These are phyloP conservation scores for Chlorella sp. DNA, from an alignment of 139 green algal genomes.

Conservation along the genomic window DNA sequence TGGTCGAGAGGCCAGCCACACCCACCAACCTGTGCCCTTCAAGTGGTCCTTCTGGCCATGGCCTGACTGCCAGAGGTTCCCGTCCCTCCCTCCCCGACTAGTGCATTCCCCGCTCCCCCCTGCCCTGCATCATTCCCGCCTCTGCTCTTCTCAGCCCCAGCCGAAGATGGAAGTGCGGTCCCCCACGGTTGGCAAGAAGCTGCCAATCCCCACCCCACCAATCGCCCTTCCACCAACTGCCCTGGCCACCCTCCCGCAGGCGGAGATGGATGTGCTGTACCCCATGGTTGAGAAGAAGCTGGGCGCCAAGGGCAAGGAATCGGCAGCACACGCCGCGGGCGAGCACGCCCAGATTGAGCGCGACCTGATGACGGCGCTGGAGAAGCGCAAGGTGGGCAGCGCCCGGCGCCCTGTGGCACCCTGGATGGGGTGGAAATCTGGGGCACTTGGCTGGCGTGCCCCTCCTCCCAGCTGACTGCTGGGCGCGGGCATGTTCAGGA, in stretches of 20 bases:
- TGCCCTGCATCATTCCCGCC: too few species aligned
- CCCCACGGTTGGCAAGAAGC: too few species aligned
- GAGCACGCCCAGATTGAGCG: constrained; percentile 31
- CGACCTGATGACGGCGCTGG: constrained; percentile 29
- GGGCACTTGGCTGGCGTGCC: too few species aligned
- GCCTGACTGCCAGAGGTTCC: too few species aligned
- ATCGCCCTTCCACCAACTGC: neutral
- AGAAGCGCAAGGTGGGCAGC: constrained; percentile 31
- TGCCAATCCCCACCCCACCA: neutral
- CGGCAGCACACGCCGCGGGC: neutral
- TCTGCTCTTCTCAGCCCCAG: too few species aligned
- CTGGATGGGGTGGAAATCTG: neutral
- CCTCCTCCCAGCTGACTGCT: too few species aligned
- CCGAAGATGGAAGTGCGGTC: too few species aligned
- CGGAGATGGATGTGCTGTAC: constrained; percentile 37
- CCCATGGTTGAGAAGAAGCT: constrained; percentile 30
- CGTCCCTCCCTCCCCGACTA: too few species aligned
- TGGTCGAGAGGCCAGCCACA: neutral
- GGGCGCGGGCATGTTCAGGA: too few species aligned
- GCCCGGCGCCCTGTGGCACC: neutral
- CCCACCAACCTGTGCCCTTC: neutral
- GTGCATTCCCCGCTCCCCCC: too few species aligned
- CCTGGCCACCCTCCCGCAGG: neutral
- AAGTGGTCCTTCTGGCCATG: too few species aligned
- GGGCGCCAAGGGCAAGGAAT: constrained; percentile 23